Base-by-base conservation (phyloP, 306 rosid species). In the Cajanus cajan region DNA sequence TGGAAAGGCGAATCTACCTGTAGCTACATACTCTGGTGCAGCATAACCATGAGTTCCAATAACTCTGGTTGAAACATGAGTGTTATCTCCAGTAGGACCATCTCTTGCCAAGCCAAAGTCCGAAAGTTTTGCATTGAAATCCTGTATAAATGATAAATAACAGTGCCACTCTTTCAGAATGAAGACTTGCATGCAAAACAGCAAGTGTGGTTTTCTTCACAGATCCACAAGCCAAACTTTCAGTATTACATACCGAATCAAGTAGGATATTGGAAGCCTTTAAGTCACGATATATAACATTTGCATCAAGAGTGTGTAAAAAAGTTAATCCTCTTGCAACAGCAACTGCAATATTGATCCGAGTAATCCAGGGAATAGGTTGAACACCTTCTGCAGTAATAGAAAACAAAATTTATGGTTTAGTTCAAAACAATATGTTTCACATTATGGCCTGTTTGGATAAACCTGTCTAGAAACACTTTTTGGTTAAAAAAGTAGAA, bases 71-170 rank as follows among this genome's bases (percentile, higher is more conserved):
- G 98, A 95, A 51, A 95, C 98, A 47, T 95, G 98, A 83, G 98
- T 92, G 65, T 92, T 92, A 52, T 95, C 98, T 62, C 98, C 97
- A 1, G 97, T 95, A 8, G 97, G 97, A n/a, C 97, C 97, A 76
- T 95, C 98, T 77, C 97, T 95, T 76, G 98, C 98, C 80, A 95
- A 87, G 43, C 98, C 97, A 39, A 95, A 95, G 88, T 92, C 98
- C 1, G 97, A 95, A 71, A 95, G 97, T 78, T 86, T 91, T 2
- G 95, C 89, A 52, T 75, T 92, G 88, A 95, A 95, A 67, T 91
- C 95, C 98, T 95, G 21, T 77, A 80, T 18, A 73, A 68, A 41
- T 34, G 36, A 80, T 18, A 73, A 68, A 41, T 34, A 41, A 61
- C 25, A 37, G 43, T 4, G 34, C 37, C 12, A 65, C 61, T 79